Conservation (phyloP, 139 green algal species). For the Chlamydomonas schloesseri region DNA sequence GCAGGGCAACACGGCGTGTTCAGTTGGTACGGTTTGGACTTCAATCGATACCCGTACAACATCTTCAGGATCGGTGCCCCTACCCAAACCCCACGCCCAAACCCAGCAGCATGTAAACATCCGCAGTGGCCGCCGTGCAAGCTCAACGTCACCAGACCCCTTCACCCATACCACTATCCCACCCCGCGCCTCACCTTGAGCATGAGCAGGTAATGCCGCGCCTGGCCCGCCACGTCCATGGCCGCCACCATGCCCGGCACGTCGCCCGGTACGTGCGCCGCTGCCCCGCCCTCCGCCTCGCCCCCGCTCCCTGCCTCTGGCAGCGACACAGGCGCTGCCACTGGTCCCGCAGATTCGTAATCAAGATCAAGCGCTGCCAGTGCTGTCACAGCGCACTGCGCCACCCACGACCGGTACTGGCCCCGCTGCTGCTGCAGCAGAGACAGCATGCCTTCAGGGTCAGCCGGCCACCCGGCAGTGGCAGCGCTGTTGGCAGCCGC, state of each 20-base stretch:
- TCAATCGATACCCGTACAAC: no score
- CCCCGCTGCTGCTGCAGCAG: constrained; percentile 5
- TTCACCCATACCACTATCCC: neutral
- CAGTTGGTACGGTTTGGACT: no score
- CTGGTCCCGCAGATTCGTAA: neutral
- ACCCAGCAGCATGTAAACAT: no score
- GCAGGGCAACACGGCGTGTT: no score
- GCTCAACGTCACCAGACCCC: neutral
- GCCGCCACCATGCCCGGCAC: constrained; percentile 13
- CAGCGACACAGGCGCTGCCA: no score
- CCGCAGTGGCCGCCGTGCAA: no score
- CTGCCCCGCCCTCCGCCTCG: neutral
- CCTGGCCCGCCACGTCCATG: constrained; percentile 28
- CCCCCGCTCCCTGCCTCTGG: neutral
- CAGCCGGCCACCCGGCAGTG: neutral
- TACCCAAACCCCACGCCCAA: no score
- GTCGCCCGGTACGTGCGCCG: neutral
- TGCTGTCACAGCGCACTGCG: neutral
- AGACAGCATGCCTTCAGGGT: neutral
- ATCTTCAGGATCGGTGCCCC: no score
- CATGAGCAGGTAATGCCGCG: constrained; percentile 1
- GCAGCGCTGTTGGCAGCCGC: neutral
- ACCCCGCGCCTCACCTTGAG: constrained; percentile 12
- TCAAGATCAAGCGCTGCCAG: constrained; percentile 11
- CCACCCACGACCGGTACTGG: constrained; percentile 34